Evolutionary conservation across 1,284 basidiomycete species (phyloP), one percentile per base, ranked within the genome.

Genomic region (Naganishia sp.): DNA sequence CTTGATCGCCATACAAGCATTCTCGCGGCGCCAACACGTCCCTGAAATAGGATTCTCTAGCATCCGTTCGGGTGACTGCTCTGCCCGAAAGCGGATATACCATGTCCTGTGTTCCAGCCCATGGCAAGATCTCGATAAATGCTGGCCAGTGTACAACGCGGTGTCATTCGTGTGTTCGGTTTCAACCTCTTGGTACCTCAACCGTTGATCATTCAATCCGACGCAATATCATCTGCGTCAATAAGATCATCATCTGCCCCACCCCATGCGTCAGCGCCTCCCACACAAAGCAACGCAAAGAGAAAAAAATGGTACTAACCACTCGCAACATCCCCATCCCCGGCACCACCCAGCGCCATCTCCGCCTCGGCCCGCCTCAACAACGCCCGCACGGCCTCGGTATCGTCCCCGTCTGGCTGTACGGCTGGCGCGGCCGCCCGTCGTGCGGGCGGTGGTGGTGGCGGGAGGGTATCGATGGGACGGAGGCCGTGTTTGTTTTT

Each of bases 401-500:
- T 75, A 10, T 32, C 47, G 18, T 61, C 50, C 21, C 73, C 72
- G 49, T 73, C 74, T 10, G 72, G 70, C 54, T 76, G 72, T 18
- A 72, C 62, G 9, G 57, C 53, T 9, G 18, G 15, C 10, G 28
- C 28, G 47, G 21, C 32, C 39, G 49, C 42, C 50, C 55, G 45
- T 31, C 67, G 63, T 23, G 56, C 31, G 61, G 67, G 67, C 11
- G 67, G 67, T 21, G 67, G 52, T 18, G 68, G 65, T 6, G 80
- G 77, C 5, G 84, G 82, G 17, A 90, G 78, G 17, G 88, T 77
- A 71, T 90, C 87, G 10, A 84, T 68, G 0, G 84, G 83, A 0
- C 84, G 84, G 51, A 86, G 82, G 17, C 85, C 85, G 68, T 87
- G 82, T 79, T 87, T 88, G 78, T 92, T 87, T 74, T 86, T 87